Base-by-base conservation (phyloP, 805 yeast species). In the Candida gorgasii region DNA sequence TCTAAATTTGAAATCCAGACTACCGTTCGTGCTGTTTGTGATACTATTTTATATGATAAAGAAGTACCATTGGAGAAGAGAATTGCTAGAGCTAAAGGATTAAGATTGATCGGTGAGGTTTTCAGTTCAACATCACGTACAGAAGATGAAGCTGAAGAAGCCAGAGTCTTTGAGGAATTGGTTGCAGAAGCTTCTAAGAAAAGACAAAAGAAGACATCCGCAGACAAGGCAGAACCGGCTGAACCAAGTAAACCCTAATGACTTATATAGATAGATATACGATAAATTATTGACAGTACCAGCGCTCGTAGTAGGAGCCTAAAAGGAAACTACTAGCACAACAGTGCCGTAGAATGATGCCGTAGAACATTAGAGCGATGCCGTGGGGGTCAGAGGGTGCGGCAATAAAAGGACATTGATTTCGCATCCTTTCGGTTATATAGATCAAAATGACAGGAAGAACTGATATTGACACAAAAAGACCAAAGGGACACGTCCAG, bases 1-100 rank as follows among this genome's bases (percentile, higher is more conserved):
- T 81, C 90, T 9, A 83, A 78, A 55, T 85, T 80, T 57, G 95
- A 86, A 59, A 86, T 86, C 40, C 85, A 82, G 58, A 73, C 84
- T 11, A 84, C 89, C 0, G 71, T 84, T 40, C 76, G 87, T 50
- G 78, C 73, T 9, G 93, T 86, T 9, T 85, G 92, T 63, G 84
- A 84, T 52, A 67, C 64, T 31, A 73, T 86, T 2, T 62, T 86
- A 35, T 73, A 78, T 40, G 92, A 86, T 51, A 69, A 76, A 41
- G 66, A 68, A 0, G 79, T 74, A 5, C 61, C 75, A 3, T 50
- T 72, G 32, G 67, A 65, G 7, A 75, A 69, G 8, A 61, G 82
- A 39, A 57, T 76, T 5, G 75, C 76, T 42, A 69, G 92, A 50
- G 93, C 93, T 5, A 80, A 78, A 49, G 76, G 80, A 2, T 61